Percentiles rank a stretch among this genome's conserved stretches.
Conservation (phyloP, 192 early-diverging fungal species). For the Dispira simplex region DNA sequence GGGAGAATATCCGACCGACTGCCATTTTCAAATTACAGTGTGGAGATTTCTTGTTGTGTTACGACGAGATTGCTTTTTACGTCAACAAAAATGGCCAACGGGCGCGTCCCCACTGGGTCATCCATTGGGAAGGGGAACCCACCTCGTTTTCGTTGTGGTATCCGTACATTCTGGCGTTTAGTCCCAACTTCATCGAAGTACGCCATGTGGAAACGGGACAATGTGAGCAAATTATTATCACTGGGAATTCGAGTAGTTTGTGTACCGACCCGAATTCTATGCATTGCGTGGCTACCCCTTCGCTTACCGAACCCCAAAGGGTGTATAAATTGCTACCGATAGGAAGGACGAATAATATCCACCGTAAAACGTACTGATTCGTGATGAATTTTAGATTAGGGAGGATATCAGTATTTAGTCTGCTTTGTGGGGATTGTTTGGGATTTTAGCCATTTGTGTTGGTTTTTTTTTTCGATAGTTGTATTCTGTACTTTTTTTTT, state of each 20-base stretch:
- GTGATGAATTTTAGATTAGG: too few species aligned
- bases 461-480: background rate
- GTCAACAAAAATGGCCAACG: conserved; percentile 76
- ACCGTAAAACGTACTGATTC: too few species aligned
- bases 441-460: background rate
- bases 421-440: too few species aligned
- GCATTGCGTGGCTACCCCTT: conserved; percentile 1
- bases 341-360: background rate
- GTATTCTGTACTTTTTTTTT: conserved; percentile 1
- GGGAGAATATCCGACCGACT: conserved; percentile 63
- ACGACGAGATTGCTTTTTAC: conserved; percentile 89
- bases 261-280: conserved; percentile 9
- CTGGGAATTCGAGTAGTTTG: conserved; percentile 26
- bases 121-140: conserved; percentile 79
- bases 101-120: conserved; percentile 54
- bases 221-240: conserved; percentile 49
- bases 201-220: conserved; percentile 61
- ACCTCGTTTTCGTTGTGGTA: conserved; percentile 64
- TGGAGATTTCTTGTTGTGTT: conserved; percentile 77
- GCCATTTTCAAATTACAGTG: conserved; percentile 64
- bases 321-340: conserved; percentile 1
- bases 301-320: conserved; percentile 2
- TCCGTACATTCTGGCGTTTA: conserved; percentile 85
- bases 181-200: conserved; percentile 80
- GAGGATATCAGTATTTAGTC: too few species aligned